These are phyloP conservation scores for Termitomyces sp. DNA, from an alignment of 768 basidiomycete genomes.

Conservation along the genomic window DNA sequence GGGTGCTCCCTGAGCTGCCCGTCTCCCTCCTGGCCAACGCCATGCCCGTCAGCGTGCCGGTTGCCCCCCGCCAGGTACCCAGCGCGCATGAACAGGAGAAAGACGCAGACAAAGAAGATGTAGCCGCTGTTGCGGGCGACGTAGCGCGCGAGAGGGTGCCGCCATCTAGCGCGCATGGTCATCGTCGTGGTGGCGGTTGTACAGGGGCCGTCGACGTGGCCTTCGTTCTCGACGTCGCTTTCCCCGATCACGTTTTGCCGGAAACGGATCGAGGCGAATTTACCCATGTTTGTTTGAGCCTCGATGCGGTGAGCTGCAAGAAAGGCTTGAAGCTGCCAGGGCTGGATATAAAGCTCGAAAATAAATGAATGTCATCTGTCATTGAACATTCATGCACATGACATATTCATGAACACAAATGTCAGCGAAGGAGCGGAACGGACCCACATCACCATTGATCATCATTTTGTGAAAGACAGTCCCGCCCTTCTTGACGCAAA, in stretches of 20 bases:
- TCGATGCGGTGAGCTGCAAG: too few species aligned
- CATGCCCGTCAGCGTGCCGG: neutral
- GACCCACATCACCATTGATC: too few species aligned
- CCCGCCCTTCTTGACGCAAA: too few species aligned
- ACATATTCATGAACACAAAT: too few species aligned
- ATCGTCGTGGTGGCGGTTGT: neutral
- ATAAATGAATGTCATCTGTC: neutral
- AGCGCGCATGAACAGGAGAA: constrained; percentile 44
- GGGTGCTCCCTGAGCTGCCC: constrained; percentile 50
- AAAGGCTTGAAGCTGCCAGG: too few species aligned
- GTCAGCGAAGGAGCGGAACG: too few species aligned
- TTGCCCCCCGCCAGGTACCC: constrained; percentile 40
- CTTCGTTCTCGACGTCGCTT: neutral
- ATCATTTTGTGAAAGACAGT: too few species aligned
- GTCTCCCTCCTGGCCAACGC: neutral
- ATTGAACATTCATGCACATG: neutral
- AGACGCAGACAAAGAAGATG: constrained; percentile 34
- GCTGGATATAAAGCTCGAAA: neutral
- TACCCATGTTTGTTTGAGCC: neutral
- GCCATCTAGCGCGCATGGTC: constrained; percentile 11
- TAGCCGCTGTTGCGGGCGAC: constrained; percentile 24
- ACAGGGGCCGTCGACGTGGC: neutral
- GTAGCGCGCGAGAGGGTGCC: neutral
- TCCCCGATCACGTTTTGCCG: neutral
- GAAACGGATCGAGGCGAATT: neutral